These are phyloP conservation scores for Delitschia confertaspora DNA, from an alignment of 495 filamentous ascomycete genomes.

Conservation along the genomic window DNA sequence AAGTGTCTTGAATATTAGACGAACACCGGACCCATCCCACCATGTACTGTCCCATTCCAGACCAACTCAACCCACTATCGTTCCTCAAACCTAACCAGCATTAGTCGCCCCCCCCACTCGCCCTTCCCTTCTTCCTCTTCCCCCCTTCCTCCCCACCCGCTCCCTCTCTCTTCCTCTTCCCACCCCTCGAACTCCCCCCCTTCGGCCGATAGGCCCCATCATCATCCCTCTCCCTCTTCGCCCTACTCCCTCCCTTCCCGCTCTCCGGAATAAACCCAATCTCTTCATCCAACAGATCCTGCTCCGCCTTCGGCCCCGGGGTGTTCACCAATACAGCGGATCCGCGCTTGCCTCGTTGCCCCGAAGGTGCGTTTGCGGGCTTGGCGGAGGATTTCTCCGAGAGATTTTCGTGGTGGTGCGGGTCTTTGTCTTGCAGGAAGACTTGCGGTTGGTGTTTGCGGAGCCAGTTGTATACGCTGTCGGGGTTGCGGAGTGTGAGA, in stretches of 20 bases:
- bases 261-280: conserved; percentile 41
- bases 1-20: no score
- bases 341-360: conserved; percentile 18
- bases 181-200: conserved; percentile 38
- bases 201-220: conserved; percentile 42
- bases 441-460: conserved; percentile 72
- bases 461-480: conserved; percentile 86
- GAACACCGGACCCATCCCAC: no score
- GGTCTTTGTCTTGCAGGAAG: conserved; percentile 73
- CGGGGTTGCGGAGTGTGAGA: conserved; percentile 59
- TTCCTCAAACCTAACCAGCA: not conserved
- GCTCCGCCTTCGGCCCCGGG: conserved; percentile 38
- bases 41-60: no score
- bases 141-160: conserved; percentile 32
- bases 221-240: conserved; percentile 55
- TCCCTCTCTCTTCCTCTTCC: conserved; percentile 59
- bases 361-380: conserved; percentile 12
- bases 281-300: conserved; percentile 47
- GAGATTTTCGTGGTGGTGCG: conserved; percentile 26
- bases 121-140: conserved; percentile 27
- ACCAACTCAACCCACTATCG: no score
- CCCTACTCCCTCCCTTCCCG: conserved; percentile 35
- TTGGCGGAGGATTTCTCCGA: conserved; percentile 25
- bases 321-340: conserved; percentile 16
- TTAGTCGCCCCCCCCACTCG: conserved; percentile 10